These are phyloP conservation scores for Pleurotus pulmonarius DNA, from an alignment of 768 basidiomycete genomes.

Conservation along the genomic window DNA sequence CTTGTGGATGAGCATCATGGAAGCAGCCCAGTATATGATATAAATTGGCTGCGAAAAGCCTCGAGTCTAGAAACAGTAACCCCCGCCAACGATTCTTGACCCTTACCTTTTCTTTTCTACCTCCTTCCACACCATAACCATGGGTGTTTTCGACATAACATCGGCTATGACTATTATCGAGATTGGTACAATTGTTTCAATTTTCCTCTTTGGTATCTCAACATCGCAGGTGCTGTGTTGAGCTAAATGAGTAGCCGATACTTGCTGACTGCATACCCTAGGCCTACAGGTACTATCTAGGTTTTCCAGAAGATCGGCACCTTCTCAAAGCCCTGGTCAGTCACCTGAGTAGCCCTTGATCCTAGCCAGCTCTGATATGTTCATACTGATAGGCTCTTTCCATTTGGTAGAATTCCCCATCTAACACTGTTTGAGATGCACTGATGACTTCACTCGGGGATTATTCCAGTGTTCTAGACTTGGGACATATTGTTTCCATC, in stretches of 20 bases:
- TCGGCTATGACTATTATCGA: neutral
- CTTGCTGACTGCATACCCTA: neutral
- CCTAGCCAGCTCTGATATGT: neutral
- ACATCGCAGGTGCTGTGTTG: neutral
- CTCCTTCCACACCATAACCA: neutral
- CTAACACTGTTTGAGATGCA: too few species aligned
- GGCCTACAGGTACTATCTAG: neutral
- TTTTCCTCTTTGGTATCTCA: neutral
- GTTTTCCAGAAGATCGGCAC: neutral
- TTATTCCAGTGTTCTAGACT: neutral
- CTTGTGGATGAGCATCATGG: too few species aligned
- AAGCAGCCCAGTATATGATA: too few species aligned
- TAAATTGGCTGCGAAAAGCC: too few species aligned
- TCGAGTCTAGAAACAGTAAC: too few species aligned
- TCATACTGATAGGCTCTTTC: neutral
- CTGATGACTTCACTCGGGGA: too few species aligned
- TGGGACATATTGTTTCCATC: neutral
- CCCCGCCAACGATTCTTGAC: too few species aligned
- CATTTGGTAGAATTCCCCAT: neutral
- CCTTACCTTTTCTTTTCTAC: too few species aligned
- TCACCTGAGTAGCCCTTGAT: too few species aligned
- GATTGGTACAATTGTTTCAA: neutral
- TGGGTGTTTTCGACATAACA: neutral
- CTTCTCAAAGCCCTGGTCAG: neutral
- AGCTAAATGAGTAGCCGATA: neutral